Conservation (phyloP, 495 filamentous ascomycete genomes). For the Penicillium ochrochloron region DNA sequence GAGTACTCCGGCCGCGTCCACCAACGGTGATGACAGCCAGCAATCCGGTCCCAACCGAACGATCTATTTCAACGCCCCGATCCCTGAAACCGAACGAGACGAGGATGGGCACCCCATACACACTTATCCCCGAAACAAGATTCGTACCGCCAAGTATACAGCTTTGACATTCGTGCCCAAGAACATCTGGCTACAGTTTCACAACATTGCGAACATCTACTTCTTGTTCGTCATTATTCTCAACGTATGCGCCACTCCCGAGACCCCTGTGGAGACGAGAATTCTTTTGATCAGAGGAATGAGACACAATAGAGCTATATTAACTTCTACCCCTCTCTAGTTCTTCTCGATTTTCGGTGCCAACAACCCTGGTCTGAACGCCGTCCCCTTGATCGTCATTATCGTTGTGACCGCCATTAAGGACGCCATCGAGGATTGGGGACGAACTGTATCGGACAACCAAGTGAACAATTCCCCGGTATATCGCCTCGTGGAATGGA, state of each 20-base stretch:
- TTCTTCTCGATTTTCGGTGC: conserved; percentile 96
- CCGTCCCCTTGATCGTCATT: conserved; percentile 93
- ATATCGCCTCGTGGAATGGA: conserved; percentile 83
- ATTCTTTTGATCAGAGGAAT: neutral
- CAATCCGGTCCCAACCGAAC: conserved; percentile 41
- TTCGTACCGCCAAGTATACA: conserved; percentile 96
- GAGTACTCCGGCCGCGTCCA: conserved; percentile 40
- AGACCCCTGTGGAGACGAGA: neutral
- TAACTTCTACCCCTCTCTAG: conserved; percentile 50
- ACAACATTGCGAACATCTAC: conserved; percentile 98
- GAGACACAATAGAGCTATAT: neutral
- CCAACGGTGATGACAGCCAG: conserved; percentile 43
- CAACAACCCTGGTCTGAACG: conserved; percentile 84
- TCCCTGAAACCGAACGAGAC: conserved; percentile 78
- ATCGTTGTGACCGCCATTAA: conserved; percentile 89
- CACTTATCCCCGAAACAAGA: conserved; percentile 89
- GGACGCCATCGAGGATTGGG: conserved; percentile 97
- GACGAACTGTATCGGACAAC: conserved; percentile 88
- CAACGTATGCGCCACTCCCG: conserved; percentile 64
- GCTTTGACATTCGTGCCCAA: conserved; percentile 96
- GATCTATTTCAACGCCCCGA: conserved; percentile 85
- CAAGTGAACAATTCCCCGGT: conserved; percentile 97
- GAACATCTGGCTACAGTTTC: conserved; percentile 96
- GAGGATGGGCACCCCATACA: conserved; percentile 75
- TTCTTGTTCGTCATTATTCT: conserved; percentile 97